A percentile compares a stretch with the other conserved stretches of the same genome.
Evolutionary conservation across 192 early-diverging fungal species (phyloP).

Genomic region (Linnemannia zychae): DNA sequence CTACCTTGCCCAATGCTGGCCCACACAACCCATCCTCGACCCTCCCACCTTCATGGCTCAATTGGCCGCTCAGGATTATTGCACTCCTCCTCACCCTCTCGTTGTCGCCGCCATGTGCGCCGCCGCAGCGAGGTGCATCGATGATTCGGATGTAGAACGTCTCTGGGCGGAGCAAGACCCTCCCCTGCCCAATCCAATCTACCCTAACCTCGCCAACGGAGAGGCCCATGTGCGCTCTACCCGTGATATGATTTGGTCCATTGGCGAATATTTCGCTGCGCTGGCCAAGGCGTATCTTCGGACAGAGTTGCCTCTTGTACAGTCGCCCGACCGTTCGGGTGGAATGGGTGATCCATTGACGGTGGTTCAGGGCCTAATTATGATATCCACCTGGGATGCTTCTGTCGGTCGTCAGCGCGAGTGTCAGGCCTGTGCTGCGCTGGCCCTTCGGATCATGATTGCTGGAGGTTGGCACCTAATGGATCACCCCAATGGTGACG

Average conservation of each 20-base stretch:
- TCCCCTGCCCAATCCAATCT: slow-evolving; percentile 42
- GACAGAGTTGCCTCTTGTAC: slow-evolving; percentile 45
- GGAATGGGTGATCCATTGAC: slow-evolving; percentile 52
- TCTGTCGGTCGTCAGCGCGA: slow-evolving; percentile 53
- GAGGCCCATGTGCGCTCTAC: slow-evolving; percentile 44
- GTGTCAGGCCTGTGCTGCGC: slow-evolving; percentile 45
- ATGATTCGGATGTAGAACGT: slow-evolving; percentile 46
- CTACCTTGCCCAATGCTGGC: slow-evolving; percentile 44
- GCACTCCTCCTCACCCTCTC: slow-evolving; percentile 49
- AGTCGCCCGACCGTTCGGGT: slow-evolving; percentile 48
- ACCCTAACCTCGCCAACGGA: slow-evolving; percentile 49
- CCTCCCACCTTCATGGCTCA: slow-evolving; percentile 52
- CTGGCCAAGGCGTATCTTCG: slow-evolving; percentile 49
- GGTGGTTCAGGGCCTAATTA: slow-evolving; percentile 50
- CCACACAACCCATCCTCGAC: slow-evolving; percentile 48
- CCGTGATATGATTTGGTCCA: slow-evolving; percentile 55
- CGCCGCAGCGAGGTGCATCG: slow-evolving; percentile 37
- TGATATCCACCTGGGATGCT: slow-evolving; percentile 55
- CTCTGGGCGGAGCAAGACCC: slow-evolving; percentile 53
- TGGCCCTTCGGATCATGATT: slow-evolving; percentile 55
- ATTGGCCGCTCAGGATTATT: slow-evolving; percentile 45
- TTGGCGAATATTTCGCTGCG: slow-evolving; percentile 51
- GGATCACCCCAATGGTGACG: slow-evolving; percentile 54
- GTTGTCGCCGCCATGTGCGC: slow-evolving; percentile 53
- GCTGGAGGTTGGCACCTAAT: slow-evolving; percentile 56